A percentile compares a stretch with the other conserved stretches of the same genome.
Evolutionary conservation across 140 eudicot genomes (phyloP).

Genomic region (Oenanthe javanica): DNA sequence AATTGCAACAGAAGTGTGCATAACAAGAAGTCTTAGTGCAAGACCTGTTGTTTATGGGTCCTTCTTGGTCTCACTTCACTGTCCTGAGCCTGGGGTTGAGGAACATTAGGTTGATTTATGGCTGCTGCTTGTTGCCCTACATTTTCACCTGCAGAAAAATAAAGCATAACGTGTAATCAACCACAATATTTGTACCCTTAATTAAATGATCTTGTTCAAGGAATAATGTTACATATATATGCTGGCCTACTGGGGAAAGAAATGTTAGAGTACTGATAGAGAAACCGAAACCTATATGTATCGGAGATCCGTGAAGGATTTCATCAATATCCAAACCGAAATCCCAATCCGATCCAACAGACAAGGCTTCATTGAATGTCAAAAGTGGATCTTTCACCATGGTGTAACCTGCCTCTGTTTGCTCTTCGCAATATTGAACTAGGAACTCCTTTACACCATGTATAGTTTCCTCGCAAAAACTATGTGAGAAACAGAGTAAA

Average conservation of each 20-base stretch:
- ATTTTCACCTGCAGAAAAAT: slow-evolving; percentile 17
- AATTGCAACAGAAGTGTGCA: background rate
- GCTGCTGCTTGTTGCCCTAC: slow-evolving; percentile 10
- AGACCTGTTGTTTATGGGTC: slow-evolving; percentile 42
- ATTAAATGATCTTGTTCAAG: background rate
- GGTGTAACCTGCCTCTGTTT: slow-evolving; percentile 29
- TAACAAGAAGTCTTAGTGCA: background rate
- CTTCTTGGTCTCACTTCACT: background rate
- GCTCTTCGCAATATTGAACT: slow-evolving; percentile 38
- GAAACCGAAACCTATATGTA: slow-evolving; percentile 25
- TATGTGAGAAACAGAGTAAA: background rate
- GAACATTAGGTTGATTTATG: slow-evolving; percentile 8
- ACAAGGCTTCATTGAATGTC: slow-evolving; percentile 44
- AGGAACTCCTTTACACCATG: slow-evolving; percentile 40
- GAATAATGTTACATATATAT: background rate
- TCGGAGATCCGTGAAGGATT: slow-evolving; percentile 8
- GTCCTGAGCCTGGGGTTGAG: slow-evolving; percentile 16
- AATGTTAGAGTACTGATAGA: background rate
- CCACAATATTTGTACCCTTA: background rate
- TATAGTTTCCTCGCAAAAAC: slow-evolving; percentile 42
- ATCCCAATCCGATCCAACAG: slow-evolving; percentile 39
- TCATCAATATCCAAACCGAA: slow-evolving; percentile 12
- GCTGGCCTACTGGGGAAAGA: background rate
- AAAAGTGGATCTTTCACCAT: slow-evolving; percentile 57
- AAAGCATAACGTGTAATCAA: background rate